A percentile compares a stretch with the other conserved stretches of the same genome.
Conservation (phyloP, 108 stramenopile genomes). For the Craspedostauros australis region DNA sequence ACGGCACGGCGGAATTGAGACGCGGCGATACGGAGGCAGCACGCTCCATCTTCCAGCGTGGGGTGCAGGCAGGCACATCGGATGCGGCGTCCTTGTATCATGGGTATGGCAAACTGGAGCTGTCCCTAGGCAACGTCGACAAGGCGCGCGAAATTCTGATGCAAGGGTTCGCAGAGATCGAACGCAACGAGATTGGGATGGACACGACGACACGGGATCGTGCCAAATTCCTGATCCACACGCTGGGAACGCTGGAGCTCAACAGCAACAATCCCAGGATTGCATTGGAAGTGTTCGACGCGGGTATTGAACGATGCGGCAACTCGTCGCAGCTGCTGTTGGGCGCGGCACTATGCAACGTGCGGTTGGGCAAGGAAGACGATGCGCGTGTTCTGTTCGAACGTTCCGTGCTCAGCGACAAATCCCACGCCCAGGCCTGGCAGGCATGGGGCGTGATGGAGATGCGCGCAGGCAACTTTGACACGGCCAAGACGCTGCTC, state of each 20-base stretch:
- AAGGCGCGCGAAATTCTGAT: constrained; percentile 46
- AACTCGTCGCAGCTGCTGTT: constrained; percentile 66
- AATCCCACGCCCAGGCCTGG: constrained; percentile 79
- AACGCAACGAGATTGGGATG: constrained; percentile 16
- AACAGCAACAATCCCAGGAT: constrained; percentile 50
- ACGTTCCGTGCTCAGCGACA: constrained; percentile 45
- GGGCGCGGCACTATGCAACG: constrained; percentile 74
- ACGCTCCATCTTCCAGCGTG: constrained; percentile 60
- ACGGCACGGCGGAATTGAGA: constrained; percentile 57
- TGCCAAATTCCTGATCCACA: constrained; percentile 70
- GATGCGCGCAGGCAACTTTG: constrained; percentile 67
- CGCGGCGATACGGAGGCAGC: constrained; percentile 51
- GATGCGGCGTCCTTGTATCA: constrained; percentile 79
- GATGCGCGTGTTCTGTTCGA: constrained; percentile 62
- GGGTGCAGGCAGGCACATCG: constrained; percentile 57
- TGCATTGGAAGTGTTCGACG: constrained; percentile 51
- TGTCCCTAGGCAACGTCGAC: constrained; percentile 69
- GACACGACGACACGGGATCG: constrained; percentile 45
- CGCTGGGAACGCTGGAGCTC: constrained; percentile 79
- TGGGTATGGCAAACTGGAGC: constrained; percentile 71
- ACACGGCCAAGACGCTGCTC: constrained; percentile 58
- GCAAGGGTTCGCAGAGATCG: constrained; percentile 45
- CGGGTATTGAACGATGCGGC: constrained; percentile 58
- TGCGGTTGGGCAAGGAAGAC: constrained; percentile 64
- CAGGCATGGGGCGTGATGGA: constrained; percentile 90